Evolutionary conservation across 148 eudicot genomes (phyloP).

Genomic region (Agrostemma githago): DNA sequence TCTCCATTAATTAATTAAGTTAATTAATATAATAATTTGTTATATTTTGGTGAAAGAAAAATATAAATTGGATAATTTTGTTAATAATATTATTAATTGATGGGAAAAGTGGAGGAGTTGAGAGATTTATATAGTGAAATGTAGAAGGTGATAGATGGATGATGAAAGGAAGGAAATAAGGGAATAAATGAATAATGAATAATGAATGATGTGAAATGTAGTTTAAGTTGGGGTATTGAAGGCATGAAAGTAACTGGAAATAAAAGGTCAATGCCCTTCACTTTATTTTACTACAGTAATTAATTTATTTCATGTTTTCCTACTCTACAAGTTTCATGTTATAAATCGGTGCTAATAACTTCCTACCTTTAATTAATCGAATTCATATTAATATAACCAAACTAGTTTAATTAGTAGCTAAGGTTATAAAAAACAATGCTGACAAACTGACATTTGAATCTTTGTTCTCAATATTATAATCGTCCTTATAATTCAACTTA

Average conservation of each 20-base stretch:
- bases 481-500: no score
- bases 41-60: background rate
- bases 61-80: no score
- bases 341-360: background rate
- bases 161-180: no score
- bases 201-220: constrained; percentile 18
- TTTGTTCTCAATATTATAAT: no score
- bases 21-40: no score
- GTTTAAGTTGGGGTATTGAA: constrained; percentile 21
- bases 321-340: background rate
- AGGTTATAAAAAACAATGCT: no score
- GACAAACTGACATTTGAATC: no score
- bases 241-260: constrained; percentile 32
- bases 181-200: background rate
- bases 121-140: background rate
- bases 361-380: no score
- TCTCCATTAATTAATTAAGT: constrained; percentile 16
- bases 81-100: background rate
- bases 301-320: background rate
- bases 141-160: background rate
- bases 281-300: background rate
- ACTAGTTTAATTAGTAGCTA: no score
- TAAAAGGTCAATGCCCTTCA: constrained; percentile 19
- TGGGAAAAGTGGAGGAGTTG: background rate
- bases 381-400: no score